Evolutionary conservation across 768 basidiomycete species (phyloP), one percentile per base, ranked within the genome.

Genomic region (Omphalotus guepiniiformis): DNA sequence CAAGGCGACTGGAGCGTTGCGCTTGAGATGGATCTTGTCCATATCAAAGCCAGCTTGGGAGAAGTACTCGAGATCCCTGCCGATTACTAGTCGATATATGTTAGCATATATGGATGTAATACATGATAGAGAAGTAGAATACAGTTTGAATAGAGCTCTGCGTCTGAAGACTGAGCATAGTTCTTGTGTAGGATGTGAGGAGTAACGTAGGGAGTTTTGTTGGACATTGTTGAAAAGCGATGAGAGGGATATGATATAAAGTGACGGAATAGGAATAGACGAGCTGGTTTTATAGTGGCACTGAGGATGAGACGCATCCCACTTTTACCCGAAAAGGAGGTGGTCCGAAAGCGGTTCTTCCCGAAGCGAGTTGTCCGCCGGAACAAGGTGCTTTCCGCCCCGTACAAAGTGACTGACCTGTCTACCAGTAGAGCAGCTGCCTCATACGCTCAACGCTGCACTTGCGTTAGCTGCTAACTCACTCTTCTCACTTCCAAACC

Each of bases 1-100:
- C 57, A 85, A 79, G 1, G 94, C 91, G 35, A 85, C 83, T 18
- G 92, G 79, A 1, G 92, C 92, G 55, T 95, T 95, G 69, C 92
- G 89, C 71, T 91, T 94, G 69, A 99, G 78, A 65, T 93, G 88
- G 69, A 98, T 93, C 58, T 88, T 83, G 61, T 94, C 88, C 88
- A 98, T 96, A 73, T 99, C 95, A 72, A 99, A 98, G 52, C 96
- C 96, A 49, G 96, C 95, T 67, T 96, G 88, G 30, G 95, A 98
- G 81, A 96, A 96, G 72, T 93, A 91, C 65, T 93, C 88, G 60
- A 98, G 80, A 63, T 98, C 94, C 57, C 79, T 83, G 59, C 91
- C 93, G 59, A 95, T 85, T 64, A 94, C 91, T 93, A 66, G 32
- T 40, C 26, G 30, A 43, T n/a, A 26, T 25, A 2, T 8, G 16